Percentiles rank a stretch among this genome's conserved stretches.
Conservation (phyloP, 768 basidiomycete species). For the Antrodiella citrinella region DNA sequence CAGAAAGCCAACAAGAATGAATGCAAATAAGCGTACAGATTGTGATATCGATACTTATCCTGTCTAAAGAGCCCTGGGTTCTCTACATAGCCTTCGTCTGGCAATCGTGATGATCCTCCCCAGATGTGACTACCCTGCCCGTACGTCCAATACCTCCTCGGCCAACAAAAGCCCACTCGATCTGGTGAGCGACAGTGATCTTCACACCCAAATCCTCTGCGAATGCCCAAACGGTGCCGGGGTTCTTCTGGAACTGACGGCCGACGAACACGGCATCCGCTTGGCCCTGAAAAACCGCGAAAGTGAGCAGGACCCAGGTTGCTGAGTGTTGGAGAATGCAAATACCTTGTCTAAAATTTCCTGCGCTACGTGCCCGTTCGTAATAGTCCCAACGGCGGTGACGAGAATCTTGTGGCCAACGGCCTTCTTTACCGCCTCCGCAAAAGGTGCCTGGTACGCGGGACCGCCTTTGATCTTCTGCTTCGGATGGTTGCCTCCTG, state of each 20-base stretch:
- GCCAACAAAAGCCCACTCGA: slow-evolving; percentile 32
- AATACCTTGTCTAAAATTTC: slow-evolving; percentile 37
- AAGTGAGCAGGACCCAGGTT: background rate
- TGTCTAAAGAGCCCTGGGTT: no score
- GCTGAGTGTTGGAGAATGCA: background rate
- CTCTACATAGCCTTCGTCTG: background rate
- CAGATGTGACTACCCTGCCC: background rate
- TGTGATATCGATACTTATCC: no score
- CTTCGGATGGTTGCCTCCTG: slow-evolving; percentile 45
- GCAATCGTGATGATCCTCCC: background rate
- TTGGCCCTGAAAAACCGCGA: slow-evolving; percentile 23
- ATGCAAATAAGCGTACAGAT: no score
- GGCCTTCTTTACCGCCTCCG: slow-evolving; percentile 31
- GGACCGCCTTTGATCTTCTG: slow-evolving; percentile 39
- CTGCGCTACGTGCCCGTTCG: slow-evolving; percentile 46
- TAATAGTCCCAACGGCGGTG: slow-evolving; percentile 50
- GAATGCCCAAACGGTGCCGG: slow-evolving; percentile 38
- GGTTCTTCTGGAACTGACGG: slow-evolving; percentile 50
- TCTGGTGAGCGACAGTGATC: slow-evolving; percentile 40
- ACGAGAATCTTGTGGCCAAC: slow-evolving; percentile 36
- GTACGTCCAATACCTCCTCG: background rate
- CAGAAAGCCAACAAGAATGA: no score
- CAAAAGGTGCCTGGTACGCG: slow-evolving; percentile 8
- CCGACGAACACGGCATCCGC: slow-evolving; percentile 39
- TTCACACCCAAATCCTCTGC: slow-evolving; percentile 47